Percentiles rank a stretch among this genome's conserved stretches.
These are phyloP conservation scores for Cryphonectria parasitica DNA, from an alignment of 2,329 filamentous ascomycete genomes.

Conservation along the genomic window DNA sequence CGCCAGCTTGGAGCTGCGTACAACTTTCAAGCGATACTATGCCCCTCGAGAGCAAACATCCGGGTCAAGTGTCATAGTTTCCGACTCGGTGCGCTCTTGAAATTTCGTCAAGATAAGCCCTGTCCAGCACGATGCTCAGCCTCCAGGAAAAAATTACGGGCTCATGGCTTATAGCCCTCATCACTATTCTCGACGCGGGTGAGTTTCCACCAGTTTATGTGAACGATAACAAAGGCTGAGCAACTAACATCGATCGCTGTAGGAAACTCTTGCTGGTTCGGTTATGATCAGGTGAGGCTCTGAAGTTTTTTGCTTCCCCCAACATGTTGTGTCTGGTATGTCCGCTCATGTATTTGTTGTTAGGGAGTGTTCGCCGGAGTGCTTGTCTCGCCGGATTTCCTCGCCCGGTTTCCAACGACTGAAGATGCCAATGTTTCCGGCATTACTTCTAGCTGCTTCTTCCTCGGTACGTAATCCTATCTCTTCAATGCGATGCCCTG, in stretches of 20 bases:
- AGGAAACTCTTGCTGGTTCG: slow-evolving; percentile 30
- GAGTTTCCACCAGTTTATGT: neutral
- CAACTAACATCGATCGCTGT: neutral
- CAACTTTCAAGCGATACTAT: neutral
- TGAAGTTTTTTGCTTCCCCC: neutral
- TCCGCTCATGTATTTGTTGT: too few species aligned
- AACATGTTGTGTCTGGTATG: neutral
- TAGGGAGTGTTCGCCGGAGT: slow-evolving; percentile 49
- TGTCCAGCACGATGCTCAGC: slow-evolving; percentile 11
- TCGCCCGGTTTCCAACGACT: slow-evolving; percentile 43
- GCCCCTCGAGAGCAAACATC: neutral
- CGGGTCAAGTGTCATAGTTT: neutral
- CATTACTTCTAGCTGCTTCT: slow-evolving; percentile 49
- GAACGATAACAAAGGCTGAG: neutral
- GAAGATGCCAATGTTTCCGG: slow-evolving; percentile 46
- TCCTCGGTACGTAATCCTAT: slow-evolving; percentile 32
- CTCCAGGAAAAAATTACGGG: slow-evolving; percentile 22
- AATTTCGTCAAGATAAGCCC: neutral
- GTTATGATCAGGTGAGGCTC: slow-evolving; percentile 27
- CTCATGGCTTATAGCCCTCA: slow-evolving; percentile 27
- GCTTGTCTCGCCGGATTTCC: slow-evolving; percentile 46
- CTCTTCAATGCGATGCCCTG: neutral
- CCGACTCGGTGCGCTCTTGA: neutral
- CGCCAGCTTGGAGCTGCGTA: neutral
- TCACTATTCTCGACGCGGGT: slow-evolving; percentile 28